Evolutionary conservation across 2,329 filamentous ascomycete genomes (phyloP).

Genomic region (Penicillium sp.): DNA sequence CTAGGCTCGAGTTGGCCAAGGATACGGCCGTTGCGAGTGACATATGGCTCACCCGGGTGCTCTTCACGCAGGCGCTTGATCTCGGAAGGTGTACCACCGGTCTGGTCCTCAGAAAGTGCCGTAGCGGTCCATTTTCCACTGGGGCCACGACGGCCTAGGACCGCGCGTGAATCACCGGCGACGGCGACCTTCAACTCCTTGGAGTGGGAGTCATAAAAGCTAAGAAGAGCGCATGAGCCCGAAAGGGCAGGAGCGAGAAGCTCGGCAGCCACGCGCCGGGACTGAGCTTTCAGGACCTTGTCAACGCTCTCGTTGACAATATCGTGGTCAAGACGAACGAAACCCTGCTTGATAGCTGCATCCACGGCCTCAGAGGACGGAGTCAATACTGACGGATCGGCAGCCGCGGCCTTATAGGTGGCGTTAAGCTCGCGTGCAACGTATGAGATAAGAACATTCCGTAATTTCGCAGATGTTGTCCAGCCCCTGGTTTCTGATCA

Average conservation of each 20-base stretch:
- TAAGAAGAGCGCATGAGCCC: conserved; percentile 94
- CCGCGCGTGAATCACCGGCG: conserved; percentile 93
- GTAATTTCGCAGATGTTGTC: conserved; percentile 95
- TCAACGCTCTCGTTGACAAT: conserved; percentile 93
- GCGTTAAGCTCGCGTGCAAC: conserved; percentile 91
- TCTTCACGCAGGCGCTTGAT: conserved; percentile 79
- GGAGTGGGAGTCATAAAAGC: conserved; percentile 89
- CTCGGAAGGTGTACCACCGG: conserved; percentile 85
- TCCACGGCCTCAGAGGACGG: conserved; percentile 84
- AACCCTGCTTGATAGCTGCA: conserved; percentile 88
- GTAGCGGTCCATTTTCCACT: conserved; percentile 93
- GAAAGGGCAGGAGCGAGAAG: conserved; percentile 90
- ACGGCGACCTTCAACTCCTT: conserved; percentile 92
- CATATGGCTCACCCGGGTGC: conserved; percentile 87
- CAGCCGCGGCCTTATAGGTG: conserved; percentile 78
- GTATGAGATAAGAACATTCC: conserved; percentile 88
- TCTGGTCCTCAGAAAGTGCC: conserved; percentile 89
- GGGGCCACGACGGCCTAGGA: conserved; percentile 76
- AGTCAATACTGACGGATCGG: conserved; percentile 59
- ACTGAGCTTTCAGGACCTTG: conserved; percentile 86
- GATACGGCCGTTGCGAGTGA: conserved; percentile 86
- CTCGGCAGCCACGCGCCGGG: conserved; percentile 88
- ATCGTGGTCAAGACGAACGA: conserved; percentile 85
- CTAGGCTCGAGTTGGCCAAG: conserved; percentile 90
- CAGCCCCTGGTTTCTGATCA: conserved; percentile 68